These are phyloP conservation scores for Candida frijolesensis DNA, from an alignment of 1,139 yeast species.

Conservation along the genomic window DNA sequence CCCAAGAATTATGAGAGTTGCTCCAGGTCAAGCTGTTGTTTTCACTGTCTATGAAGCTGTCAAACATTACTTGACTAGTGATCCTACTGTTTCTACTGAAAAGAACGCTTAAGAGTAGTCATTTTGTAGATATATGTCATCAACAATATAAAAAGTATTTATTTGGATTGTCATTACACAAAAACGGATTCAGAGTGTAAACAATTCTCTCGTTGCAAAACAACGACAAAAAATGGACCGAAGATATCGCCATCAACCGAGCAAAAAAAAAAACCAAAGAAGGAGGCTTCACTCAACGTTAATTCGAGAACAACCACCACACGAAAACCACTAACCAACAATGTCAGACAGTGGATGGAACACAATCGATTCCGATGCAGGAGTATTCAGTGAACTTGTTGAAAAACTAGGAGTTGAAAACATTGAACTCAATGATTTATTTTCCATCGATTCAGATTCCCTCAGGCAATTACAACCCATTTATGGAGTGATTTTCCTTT, in stretches of 20 bases:
- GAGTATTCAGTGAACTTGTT: slow-evolving; percentile 69
- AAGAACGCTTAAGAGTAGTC: neutral
- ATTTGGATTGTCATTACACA: neutral
- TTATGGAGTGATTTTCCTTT: slow-evolving; percentile 64
- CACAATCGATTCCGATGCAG: slow-evolving; percentile 74
- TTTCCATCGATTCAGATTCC: slow-evolving; percentile 53
- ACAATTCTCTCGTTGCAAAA: neutral
- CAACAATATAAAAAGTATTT: neutral
- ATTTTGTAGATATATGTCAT: neutral
- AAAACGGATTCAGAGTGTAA: too few species aligned
- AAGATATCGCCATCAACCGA: neutral
- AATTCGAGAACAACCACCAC: neutral
- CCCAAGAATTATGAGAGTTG: slow-evolving; percentile 98
- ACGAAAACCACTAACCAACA: neutral
- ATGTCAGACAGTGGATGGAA: slow-evolving; percentile 53
- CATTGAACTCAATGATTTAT: slow-evolving; percentile 63
- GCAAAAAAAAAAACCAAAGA: neutral
- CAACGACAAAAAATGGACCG: neutral
- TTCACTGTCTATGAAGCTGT: slow-evolving; percentile 94
- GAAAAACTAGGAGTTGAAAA: slow-evolving; percentile 58
- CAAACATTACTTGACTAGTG: slow-evolving; percentile 62
- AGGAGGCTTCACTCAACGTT: neutral
- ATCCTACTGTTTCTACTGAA: slow-evolving; percentile 15
- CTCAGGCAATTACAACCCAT: slow-evolving; percentile 45
- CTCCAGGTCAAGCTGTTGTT: slow-evolving; percentile 99